Conservation (phyloP, 2,329 filamentous ascomycete genomes). For the Exutisphaerella laricina region DNA sequence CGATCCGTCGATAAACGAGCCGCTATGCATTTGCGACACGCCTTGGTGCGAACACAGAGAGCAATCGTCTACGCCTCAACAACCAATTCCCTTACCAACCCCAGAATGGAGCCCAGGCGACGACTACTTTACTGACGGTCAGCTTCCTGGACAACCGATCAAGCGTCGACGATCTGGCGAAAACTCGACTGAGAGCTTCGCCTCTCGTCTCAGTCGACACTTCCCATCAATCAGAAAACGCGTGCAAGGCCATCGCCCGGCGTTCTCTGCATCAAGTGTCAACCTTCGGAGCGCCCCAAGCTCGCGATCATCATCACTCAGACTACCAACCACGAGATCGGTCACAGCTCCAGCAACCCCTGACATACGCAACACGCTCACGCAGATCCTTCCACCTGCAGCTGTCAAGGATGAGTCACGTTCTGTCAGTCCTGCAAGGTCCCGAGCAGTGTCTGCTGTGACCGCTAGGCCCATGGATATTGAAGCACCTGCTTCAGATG, state of each 20-base stretch:
- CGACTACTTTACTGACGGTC: slow-evolving; percentile 57
- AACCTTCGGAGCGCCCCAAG: slow-evolving; percentile 32
- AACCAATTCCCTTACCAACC: slow-evolving; percentile 6
- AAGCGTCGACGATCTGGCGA: slow-evolving; percentile 58
- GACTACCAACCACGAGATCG: slow-evolving; percentile 67
- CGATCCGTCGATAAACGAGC: slow-evolving; percentile 26
- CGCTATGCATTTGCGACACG: slow-evolving; percentile 66
- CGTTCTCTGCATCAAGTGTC: slow-evolving; percentile 21
- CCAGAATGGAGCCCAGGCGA: slow-evolving; percentile 36
- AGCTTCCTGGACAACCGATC: slow-evolving; percentile 46
- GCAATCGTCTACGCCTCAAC: slow-evolving; percentile 7
- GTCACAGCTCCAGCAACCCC: slow-evolving; percentile 35
- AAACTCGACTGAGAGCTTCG: slow-evolving; percentile 56
- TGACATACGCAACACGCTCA: slow-evolving; percentile 32
- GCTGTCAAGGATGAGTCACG: not conserved
- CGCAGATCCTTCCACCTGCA: not conserved
- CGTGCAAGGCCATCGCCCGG: slow-evolving; percentile 47
- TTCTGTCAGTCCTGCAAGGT: slow-evolving; percentile 15
- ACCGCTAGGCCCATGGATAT: slow-evolving; percentile 19
- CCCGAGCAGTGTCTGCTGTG: slow-evolving; percentile 12
- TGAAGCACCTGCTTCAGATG: slow-evolving; percentile 36
- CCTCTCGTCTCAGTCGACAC: slow-evolving; percentile 55
- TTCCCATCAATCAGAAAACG: slow-evolving; percentile 48
- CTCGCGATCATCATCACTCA: slow-evolving; percentile 58
- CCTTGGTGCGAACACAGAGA: slow-evolving; percentile 52